Percentiles rank a stretch among this genome's conserved stretches.
Evolutionary conservation across 1,139 yeast species (phyloP).

Genomic region (Sugiyamaella neomexicana): DNA sequence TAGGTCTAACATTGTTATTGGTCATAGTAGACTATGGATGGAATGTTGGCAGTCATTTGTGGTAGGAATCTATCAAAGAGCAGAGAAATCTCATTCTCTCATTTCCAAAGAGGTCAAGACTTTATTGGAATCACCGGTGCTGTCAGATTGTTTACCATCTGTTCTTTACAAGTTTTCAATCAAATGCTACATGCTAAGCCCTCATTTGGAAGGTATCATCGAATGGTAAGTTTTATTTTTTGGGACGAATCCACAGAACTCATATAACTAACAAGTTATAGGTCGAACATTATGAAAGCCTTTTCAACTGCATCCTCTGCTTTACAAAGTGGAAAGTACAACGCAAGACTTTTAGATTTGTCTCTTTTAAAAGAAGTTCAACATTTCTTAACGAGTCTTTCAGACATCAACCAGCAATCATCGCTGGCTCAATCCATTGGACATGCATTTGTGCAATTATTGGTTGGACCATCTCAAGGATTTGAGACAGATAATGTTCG

Average conservation of each 20-base stretch:
- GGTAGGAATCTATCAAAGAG: background rate
- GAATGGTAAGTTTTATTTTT: background rate
- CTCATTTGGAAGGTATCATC: background rate
- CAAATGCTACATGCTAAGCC: background rate
- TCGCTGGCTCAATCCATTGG: background rate
- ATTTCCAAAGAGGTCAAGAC: slow-evolving; percentile 3
- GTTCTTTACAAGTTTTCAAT: slow-evolving; percentile 7
- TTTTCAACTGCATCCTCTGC: slow-evolving; percentile 6
- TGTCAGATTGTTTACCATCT: slow-evolving; percentile 11
- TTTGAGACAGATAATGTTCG: background rate
- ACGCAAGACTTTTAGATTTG: background rate
- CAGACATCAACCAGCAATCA: background rate
- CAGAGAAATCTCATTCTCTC: background rate
- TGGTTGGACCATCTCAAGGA: slow-evolving; percentile 3
- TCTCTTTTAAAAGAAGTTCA: background rate
- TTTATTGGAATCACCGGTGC: slow-evolving; percentile 5
- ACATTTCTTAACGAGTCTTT: background rate
- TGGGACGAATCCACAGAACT: background rate
- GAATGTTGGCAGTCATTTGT: slow-evolving; percentile 14
- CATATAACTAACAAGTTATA: background rate
- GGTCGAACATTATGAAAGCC: background rate
- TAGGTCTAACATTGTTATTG: slow-evolving; percentile 5
- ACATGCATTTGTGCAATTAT: background rate
- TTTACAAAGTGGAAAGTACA: background rate
- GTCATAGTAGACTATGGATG: slow-evolving; percentile 14